Conservation (phyloP, 139 green algal genomes). For the Gonium pectorale region DNA sequence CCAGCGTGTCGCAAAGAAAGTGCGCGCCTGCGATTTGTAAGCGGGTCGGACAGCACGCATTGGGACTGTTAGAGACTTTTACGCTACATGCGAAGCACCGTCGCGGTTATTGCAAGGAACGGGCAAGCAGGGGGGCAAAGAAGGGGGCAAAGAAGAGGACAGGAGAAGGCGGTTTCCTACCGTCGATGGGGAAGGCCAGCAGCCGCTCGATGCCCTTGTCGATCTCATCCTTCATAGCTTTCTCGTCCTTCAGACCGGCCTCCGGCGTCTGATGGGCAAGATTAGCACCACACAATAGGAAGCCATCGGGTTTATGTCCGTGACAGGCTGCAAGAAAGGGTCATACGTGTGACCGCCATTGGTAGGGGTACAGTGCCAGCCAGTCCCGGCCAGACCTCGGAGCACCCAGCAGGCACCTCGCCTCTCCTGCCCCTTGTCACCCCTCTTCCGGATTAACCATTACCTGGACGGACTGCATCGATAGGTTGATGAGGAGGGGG, state of each 20-base stretch:
- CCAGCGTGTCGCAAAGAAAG: slow-evolving; percentile 95
- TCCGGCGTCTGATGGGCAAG: slow-evolving; percentile 56
- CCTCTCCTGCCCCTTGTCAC: too few species aligned
- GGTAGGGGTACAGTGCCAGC: too few species aligned
- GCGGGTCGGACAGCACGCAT: too few species aligned
- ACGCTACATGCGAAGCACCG: too few species aligned
- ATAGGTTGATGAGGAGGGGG: slow-evolving; percentile 72
- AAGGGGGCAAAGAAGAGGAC: neutral
- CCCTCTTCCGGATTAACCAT: too few species aligned
- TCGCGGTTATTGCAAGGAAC: neutral
- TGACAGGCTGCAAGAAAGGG: too few species aligned
- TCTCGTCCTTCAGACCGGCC: slow-evolving; percentile 32
- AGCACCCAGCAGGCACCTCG: too few species aligned
- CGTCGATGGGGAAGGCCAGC: slow-evolving; percentile 49
- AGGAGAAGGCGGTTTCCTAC: neutral
- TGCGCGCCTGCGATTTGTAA: slow-evolving; percentile 73
- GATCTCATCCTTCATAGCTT: slow-evolving; percentile 49
- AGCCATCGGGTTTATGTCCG: too few species aligned
- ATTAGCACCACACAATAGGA: too few species aligned
- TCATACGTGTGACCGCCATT: too few species aligned
- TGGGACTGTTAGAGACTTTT: too few species aligned
- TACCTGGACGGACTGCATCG: slow-evolving; percentile 33
- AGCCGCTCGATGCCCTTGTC: slow-evolving; percentile 49
- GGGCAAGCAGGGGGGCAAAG: neutral
- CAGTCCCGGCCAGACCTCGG: too few species aligned